Conservation (phyloP, 495 filamentous ascomycete species). For the Astrothelium subdiscretum region DNA sequence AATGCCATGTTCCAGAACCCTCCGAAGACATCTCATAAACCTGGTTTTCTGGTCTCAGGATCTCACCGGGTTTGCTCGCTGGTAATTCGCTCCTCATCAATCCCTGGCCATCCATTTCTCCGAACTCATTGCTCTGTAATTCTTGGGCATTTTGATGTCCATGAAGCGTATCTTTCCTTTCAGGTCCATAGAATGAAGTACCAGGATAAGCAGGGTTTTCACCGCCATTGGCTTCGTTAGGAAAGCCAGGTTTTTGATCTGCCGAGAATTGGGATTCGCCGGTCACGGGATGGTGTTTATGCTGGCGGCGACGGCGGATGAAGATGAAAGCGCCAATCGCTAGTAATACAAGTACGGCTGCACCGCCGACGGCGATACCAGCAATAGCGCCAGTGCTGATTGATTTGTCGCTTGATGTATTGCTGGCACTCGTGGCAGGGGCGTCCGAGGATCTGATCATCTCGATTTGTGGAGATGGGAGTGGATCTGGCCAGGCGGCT, state of each 20-base stretch:
- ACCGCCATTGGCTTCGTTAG: not conserved
- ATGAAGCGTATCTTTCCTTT: not conserved
- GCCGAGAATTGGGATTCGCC: not conserved
- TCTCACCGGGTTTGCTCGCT: not conserved
- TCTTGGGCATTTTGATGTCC: not conserved
- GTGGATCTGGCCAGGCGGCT: constrained; percentile 4
- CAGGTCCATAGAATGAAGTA: not conserved
- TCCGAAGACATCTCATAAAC: not conserved
- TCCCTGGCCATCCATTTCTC: not conserved
- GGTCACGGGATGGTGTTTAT: not conserved
- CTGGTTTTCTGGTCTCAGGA: not conserved
- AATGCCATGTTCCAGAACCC: not conserved
- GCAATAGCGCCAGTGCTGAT: constrained; percentile 9
- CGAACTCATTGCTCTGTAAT: not conserved
- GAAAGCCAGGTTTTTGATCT: not conserved
- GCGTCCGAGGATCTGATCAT: not conserved
- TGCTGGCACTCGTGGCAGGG: not conserved
- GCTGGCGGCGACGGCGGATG: constrained; percentile 11
- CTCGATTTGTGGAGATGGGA: constrained; percentile 5
- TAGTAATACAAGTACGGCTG: not conserved
- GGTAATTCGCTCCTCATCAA: not conserved
- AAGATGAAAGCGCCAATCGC: constrained; percentile 6
- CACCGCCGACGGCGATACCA: constrained; percentile 12
- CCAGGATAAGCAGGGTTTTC: not conserved
- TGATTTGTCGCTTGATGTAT: not conserved